phyloP scores from a whole-genome alignment of 495 filamentous ascomycete genomes.

The Xylaria palmicola region DNA sequence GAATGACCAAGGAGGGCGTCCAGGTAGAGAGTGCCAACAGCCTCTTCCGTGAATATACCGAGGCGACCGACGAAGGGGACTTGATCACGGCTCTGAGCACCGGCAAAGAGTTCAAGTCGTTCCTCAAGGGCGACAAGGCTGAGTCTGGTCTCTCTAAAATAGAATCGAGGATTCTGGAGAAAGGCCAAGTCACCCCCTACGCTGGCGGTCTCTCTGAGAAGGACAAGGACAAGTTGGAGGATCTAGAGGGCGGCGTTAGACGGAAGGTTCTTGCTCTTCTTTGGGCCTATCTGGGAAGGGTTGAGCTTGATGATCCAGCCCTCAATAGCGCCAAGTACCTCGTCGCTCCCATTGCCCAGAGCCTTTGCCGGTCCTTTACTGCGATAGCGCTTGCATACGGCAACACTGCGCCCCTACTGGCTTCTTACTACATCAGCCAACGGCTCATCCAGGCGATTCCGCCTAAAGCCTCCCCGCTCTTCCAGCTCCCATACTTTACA shows the following conservation, averaged over 20 bases:
- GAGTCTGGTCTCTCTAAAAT: slow-evolving; percentile 76
- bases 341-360: slow-evolving; percentile 79
- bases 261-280: slow-evolving; percentile 85
- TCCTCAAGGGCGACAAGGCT: slow-evolving; percentile 67
- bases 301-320: slow-evolving; percentile 68
- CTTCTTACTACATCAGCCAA: slow-evolving; percentile 79
- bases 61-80: slow-evolving; percentile 74
- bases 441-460: slow-evolving; percentile 85
- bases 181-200: slow-evolving; percentile 47
- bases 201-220: slow-evolving; percentile 63
- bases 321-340: slow-evolving; percentile 75
- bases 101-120: slow-evolving; percentile 72
- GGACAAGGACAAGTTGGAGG: slow-evolving; percentile 66
- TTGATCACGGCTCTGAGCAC: slow-evolving; percentile 76
- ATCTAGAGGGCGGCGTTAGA: slow-evolving; percentile 66
- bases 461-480: slow-evolving; percentile 78
- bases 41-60: slow-evolving; percentile 88
- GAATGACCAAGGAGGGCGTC: slow-evolving; percentile 86
- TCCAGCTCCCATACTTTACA: slow-evolving; percentile 90
- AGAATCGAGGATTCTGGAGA: slow-evolving; percentile 70
- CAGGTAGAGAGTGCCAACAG: slow-evolving; percentile 88
- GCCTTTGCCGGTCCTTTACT: slow-evolving; percentile 80
- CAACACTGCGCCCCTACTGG: slow-evolving; percentile 75
- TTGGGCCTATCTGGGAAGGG: slow-evolving; percentile 90
- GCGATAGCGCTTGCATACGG: slow-evolving; percentile 85